These are phyloP conservation scores for Penicillium desertorum DNA, from an alignment of 495 filamentous ascomycete genomes.

Conservation along the genomic window DNA sequence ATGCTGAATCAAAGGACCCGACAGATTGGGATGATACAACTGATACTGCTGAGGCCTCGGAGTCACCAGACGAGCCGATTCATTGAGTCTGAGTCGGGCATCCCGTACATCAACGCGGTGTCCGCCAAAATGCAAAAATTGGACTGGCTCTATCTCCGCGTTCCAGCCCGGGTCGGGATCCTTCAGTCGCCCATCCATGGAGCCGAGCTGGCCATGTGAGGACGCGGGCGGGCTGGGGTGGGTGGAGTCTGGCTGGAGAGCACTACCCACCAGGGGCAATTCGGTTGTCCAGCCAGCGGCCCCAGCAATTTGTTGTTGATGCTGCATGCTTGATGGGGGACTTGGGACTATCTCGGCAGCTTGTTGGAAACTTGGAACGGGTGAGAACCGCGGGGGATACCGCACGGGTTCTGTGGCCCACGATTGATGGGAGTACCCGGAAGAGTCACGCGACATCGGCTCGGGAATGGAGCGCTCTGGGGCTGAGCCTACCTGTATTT, in stretches of 20 bases:
- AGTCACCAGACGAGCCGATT: slow-evolving; percentile 18
- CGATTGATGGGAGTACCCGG: slow-evolving; percentile 38
- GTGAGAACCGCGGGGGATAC: slow-evolving; percentile 32
- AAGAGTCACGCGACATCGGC: slow-evolving; percentile 36
- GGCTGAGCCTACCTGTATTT: slow-evolving; percentile 19
- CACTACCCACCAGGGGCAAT: slow-evolving; percentile 8
- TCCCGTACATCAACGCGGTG: slow-evolving; percentile 39
- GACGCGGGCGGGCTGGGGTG: slow-evolving; percentile 16
- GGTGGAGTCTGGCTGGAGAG: slow-evolving; percentile 26
- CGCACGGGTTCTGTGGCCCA: slow-evolving; percentile 43
- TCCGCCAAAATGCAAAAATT: slow-evolving; percentile 26
- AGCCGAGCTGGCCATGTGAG: slow-evolving; percentile 14
- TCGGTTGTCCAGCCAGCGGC: slow-evolving; percentile 28
- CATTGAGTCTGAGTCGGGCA: slow-evolving; percentile 27
- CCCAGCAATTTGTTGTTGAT: slow-evolving; percentile 24
- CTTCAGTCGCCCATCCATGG: slow-evolving; percentile 26
- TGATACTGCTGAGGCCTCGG: slow-evolving; percentile 25
- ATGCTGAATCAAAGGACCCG: slow-evolving; percentile 35
- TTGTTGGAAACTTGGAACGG: slow-evolving; percentile 22
- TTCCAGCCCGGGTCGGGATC: slow-evolving; percentile 24
- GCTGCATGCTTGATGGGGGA: slow-evolving; percentile 11
- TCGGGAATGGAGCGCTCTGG: slow-evolving; percentile 32
- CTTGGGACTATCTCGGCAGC: slow-evolving; percentile 7
- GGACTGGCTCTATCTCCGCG: slow-evolving; percentile 16
- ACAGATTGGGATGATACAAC: slow-evolving; percentile 36